phyloP scores from a whole-genome alignment of 2,329 filamentous ascomycete genomes.

The Exserohilum turcica region DNA sequence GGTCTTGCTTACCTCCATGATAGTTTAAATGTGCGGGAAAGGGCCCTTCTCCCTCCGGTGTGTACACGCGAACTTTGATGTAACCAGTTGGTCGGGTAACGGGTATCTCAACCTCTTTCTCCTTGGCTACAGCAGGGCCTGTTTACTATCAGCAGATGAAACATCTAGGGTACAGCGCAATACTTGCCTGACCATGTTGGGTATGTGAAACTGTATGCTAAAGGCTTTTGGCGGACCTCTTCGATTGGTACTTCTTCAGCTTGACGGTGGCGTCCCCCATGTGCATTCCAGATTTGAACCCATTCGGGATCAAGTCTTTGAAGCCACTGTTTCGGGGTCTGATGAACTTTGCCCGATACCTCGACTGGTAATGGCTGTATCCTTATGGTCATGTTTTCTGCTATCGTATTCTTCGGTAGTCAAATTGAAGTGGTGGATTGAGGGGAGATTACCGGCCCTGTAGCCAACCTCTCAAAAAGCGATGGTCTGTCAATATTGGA shows the following conservation, averaged over 20 bases:
- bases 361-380: not conserved
- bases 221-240: conserved; percentile 16
- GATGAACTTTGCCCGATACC: not conserved
- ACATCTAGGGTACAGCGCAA: not conserved
- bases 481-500: not conserved
- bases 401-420: not conserved
- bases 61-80: conserved; percentile 13
- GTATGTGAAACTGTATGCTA: conserved; percentile 19
- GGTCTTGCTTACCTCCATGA: conserved; percentile 11
- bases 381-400: not conserved
- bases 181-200: conserved; percentile 18
- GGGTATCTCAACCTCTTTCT: conserved; percentile 10
- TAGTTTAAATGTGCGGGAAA: conserved; percentile 16
- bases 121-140: conserved; percentile 18
- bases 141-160: not conserved
- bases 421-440: not conserved
- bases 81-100: conserved; percentile 10
- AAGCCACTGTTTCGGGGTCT: not conserved
- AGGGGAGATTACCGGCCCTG: not conserved
- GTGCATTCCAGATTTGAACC: conserved; percentile 15
- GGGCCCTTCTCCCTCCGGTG: conserved; percentile 13
- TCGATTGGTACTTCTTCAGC: conserved; percentile 20
- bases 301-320: conserved; percentile 18
- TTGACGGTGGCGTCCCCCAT: conserved; percentile 17
- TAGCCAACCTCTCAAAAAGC: not conserved